Percentiles rank a stretch among this genome's conserved stretches.
Evolutionary conservation across 345 rosid genomes (phyloP).

Genomic region (Crucihimalaya himalaica): DNA sequence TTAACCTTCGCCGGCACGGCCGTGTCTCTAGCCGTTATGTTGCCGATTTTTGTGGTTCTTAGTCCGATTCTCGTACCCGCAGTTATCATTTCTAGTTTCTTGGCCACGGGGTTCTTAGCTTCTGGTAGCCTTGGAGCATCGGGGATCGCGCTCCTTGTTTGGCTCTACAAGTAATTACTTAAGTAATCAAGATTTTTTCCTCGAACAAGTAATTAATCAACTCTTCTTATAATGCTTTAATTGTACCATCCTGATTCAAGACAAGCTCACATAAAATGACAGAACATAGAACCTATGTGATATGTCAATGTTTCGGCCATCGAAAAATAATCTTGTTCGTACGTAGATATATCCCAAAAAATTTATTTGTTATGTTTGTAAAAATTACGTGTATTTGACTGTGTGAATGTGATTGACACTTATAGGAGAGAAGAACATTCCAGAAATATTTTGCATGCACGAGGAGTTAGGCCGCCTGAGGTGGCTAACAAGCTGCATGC

Average conservation of each 20-base stretch:
- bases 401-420: not conserved
- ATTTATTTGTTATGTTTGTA: not conserved
- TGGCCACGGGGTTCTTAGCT: constrained; percentile 60
- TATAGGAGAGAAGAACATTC: constrained; percentile 24
- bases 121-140: constrained; percentile 75
- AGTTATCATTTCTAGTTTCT: constrained; percentile 47
- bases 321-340: not conserved
- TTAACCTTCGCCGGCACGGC: constrained; percentile 43
- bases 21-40: constrained; percentile 27
- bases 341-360: not conserved
- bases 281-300: not conserved
- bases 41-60: constrained; percentile 67
- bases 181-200: constrained; percentile 15
- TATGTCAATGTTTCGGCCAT: not conserved
- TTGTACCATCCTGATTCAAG: not conserved
- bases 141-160: constrained; percentile 59
- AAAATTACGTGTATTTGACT: not conserved
- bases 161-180: constrained; percentile 64
- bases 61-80: constrained; percentile 79
- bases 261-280: not conserved
- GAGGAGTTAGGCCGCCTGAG: not conserved
- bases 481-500: not conserved
- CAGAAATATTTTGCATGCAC: not conserved
- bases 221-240: not conserved
- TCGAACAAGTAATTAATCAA: not conserved